These are phyloP conservation scores for Aspergillus pseudoterreus DNA, from an alignment of 2,329 filamentous ascomycete species.

Conservation along the genomic window DNA sequence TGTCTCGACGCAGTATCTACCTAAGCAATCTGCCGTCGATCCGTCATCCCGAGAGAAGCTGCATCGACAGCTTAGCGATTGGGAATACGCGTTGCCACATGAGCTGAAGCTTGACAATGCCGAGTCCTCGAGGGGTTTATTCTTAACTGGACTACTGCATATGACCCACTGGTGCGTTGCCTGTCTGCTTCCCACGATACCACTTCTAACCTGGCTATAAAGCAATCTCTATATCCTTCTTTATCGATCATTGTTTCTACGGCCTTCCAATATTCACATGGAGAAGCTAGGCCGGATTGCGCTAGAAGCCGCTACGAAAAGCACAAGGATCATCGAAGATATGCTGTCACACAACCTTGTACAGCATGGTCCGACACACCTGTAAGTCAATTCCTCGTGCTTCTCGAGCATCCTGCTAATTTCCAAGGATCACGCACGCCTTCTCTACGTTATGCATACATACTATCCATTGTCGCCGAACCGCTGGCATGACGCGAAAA, in stretches of 20 bases:
- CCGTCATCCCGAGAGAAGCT: slow-evolving; percentile 20
- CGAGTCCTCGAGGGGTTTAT: slow-evolving; percentile 29
- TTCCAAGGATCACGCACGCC: slow-evolving; percentile 42
- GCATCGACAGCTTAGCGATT: slow-evolving; percentile 34
- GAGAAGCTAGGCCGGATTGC: slow-evolving; percentile 37
- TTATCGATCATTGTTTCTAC: slow-evolving; percentile 43
- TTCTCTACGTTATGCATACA: slow-evolving; percentile 50
- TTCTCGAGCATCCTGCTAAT: neutral
- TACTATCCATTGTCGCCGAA: slow-evolving; percentile 41
- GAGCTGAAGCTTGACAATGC: slow-evolving; percentile 32
- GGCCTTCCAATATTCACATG: slow-evolving; percentile 25
- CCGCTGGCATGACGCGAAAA: slow-evolving; percentile 36
- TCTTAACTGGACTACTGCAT: slow-evolving; percentile 42
- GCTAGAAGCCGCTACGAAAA: slow-evolving; percentile 45
- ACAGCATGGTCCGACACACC: slow-evolving; percentile 44
- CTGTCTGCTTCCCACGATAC: neutral
- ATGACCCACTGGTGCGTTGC: slow-evolving; percentile 43
- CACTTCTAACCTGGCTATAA: neutral
- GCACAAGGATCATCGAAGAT: slow-evolving; percentile 47
- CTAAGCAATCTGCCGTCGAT: slow-evolving; percentile 20
- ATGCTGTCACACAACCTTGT: slow-evolving; percentile 44
- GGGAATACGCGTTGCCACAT: slow-evolving; percentile 37
- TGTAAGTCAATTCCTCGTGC: slow-evolving; percentile 21
- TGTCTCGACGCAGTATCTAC: slow-evolving; percentile 36
- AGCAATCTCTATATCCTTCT: slow-evolving; percentile 47